Evolutionary conservation across 495 filamentous ascomycete species (phyloP), one percentile per base, ranked within the genome.

Genomic region (Neurospora sp.): DNA sequence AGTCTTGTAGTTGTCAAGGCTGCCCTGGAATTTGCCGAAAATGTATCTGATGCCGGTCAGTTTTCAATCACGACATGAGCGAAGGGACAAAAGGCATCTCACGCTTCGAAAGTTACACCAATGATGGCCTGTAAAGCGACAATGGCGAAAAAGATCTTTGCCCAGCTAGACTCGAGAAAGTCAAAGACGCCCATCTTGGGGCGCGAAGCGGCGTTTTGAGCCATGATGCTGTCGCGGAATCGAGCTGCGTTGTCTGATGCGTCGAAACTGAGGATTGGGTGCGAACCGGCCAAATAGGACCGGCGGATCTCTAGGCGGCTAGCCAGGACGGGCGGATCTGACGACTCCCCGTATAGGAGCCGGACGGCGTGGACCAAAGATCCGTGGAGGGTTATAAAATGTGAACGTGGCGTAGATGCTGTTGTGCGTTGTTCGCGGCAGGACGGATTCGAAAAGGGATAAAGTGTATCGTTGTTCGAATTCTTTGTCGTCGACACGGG

Each of bases 71-170:
- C 20, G 45, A 20, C 40, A 27, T 20, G 27, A 22, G 4, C 31
- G 44, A 37, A 27, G 31, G 14, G 16, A 35, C 14, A 35, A 35
- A 16, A 31, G 8, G 14, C 27, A 69, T 86, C 94, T 79, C 88
- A 98, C 93, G 89, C 87, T 87, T 99, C 94, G 68, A 97, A 89
- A 6, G 87, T 91, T 72, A 98, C 86, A 40, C 91, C 90, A 68
- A 95, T 88, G 40, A 91, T 80, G 44, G 93, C 91, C 81, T 99
- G 96, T 59, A 93, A 45, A 44, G 90, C 80, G 40, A 94, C 89
- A 45, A 92, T 84, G 74, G 90, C 78, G 77, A 94, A 86, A 79
- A 98, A 98, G 71, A 89, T 82, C 89, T 94, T 96, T 3, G 94
- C 93, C 96, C 96, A 99, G 76, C 84, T 84, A 4, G 93, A 91